Percentiles rank a stretch among this genome's conserved stretches.
phyloP scores from a whole-genome alignment of 768 basidiomycete species.

The Crepidotus variabilis region DNA sequence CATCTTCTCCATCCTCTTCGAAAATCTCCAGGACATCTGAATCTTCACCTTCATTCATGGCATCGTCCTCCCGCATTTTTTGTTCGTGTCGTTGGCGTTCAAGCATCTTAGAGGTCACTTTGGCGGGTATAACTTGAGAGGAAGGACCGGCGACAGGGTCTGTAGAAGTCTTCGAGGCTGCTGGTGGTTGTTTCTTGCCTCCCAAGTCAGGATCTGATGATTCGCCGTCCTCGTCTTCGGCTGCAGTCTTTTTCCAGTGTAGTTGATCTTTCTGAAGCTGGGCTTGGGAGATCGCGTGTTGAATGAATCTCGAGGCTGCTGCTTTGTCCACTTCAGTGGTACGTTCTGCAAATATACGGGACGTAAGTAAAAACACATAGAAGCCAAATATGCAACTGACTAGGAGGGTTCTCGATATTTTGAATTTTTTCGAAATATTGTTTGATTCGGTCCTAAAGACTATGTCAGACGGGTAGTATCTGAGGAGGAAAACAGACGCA shows the following conservation, averaged over 20 bases:
- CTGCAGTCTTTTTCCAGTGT: slow-evolving; percentile 32
- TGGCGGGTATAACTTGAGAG: slow-evolving; percentile 39
- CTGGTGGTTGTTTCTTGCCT: background rate
- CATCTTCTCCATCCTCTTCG: slow-evolving; percentile 27
- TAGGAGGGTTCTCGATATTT: slow-evolving; percentile 65
- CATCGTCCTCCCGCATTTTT: slow-evolving; percentile 48
- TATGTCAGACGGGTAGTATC: background rate
- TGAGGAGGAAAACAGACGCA: slow-evolving; percentile 22
- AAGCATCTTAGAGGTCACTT: slow-evolving; percentile 71
- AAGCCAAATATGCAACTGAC: slow-evolving; percentile 29
- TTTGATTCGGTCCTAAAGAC: slow-evolving; percentile 61
- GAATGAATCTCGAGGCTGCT: slow-evolving; percentile 81
- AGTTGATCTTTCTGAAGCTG: slow-evolving; percentile 2
- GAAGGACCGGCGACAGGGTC: slow-evolving; percentile 8
- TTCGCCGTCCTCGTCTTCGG: slow-evolving; percentile 21
- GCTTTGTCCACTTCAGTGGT: slow-evolving; percentile 63
- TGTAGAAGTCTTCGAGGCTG: slow-evolving; percentile 4
- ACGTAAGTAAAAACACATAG: slow-evolving; percentile 4
- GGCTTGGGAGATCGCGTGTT: slow-evolving; percentile 71
- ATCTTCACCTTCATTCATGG: slow-evolving; percentile 33
- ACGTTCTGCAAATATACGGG: slow-evolving; percentile 26
- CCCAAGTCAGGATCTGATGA: slow-evolving; percentile 2
- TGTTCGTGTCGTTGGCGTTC: slow-evolving; percentile 63
- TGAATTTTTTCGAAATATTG: slow-evolving; percentile 84
- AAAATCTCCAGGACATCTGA: slow-evolving; percentile 35